Evolutionary conservation across 768 basidiomycete genomes (phyloP).

Genomic region (Lentinula raphanica): DNA sequence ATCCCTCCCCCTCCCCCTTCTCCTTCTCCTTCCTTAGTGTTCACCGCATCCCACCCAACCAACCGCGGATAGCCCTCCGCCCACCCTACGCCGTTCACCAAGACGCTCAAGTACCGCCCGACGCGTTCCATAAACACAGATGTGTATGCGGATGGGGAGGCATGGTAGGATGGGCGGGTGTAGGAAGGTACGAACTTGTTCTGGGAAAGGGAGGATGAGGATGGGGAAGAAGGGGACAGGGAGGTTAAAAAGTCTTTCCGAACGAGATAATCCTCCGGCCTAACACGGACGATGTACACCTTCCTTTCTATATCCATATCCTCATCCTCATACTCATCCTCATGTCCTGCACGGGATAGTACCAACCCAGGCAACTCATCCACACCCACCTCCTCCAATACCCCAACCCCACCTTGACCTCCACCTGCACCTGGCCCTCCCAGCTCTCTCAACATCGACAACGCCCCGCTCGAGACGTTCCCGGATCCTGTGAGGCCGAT

Average conservation of each 20-base stretch:
- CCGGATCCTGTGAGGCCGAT: too few species aligned
- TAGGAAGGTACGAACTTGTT: constrained; percentile 33
- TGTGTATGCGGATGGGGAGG: constrained; percentile 56
- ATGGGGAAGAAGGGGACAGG: background rate
- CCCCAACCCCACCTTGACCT: too few species aligned
- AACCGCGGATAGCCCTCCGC: constrained; percentile 70
- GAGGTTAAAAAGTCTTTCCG: constrained; percentile 39
- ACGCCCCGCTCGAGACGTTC: too few species aligned
- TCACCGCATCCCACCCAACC: constrained; percentile 40
- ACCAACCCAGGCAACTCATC: constrained; percentile 56
- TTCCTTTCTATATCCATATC: background rate
- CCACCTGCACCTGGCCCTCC: too few species aligned
- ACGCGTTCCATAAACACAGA: constrained; percentile 73
- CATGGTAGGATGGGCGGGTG: constrained; percentile 66
- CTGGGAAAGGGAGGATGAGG: background rate
- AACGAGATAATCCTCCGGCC: constrained; percentile 64
- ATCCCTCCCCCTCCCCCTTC: constrained; percentile 40
- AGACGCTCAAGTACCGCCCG: constrained; percentile 78
- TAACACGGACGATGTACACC: constrained; percentile 53
- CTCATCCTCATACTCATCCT: constrained; percentile 31
- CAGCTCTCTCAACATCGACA: too few species aligned
- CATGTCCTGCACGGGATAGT: constrained; percentile 35
- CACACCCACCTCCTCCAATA: too few species aligned
- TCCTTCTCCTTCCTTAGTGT: constrained; percentile 27
- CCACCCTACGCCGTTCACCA: constrained; percentile 89